Base-by-base conservation (phyloP, 2,329 filamentous ascomycete genomes). In the Ceratocystiopsis minuta region DNA sequence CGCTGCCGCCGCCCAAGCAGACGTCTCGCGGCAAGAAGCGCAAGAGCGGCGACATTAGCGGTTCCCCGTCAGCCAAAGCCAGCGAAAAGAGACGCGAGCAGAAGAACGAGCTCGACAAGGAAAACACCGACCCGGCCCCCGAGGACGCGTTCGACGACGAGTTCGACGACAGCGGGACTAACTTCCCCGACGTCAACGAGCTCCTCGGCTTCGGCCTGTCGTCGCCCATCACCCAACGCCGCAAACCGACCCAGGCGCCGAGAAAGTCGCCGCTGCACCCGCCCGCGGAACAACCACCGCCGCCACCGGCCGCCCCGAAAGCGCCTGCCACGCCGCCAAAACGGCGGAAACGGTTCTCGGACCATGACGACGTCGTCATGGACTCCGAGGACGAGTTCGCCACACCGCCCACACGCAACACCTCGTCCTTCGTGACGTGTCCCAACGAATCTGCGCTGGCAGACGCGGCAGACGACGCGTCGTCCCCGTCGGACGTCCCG, bases 361-460 rank as follows among this genome's bases (percentile, higher is more conserved):
- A 28, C 24, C 49, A 40, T 37, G 45, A 43, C 24, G 53, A 54
- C 32, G 53, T 71, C 7, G 66, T 75, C 35, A 60, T 67, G 40
- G 71, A 75, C 49, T 75, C 71, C 0, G 71, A 75, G 37, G 70
- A 74, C 36, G 70, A 74, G 36, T 66, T 65, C 36, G 49, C 66
- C 6, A 63, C 62, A 6, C 60, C 66, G 13, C 58, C 55, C 10
- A 55, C 55, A 11, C 55, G 53, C 34, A 54, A 66, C 51, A 45
- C 52, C 42, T 51, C 55, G 4, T 28, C 24, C 24, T 52, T 53
- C 13, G 50, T 54, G 16, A 53, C 53, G 17, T 51, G 43, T 12
- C 43, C 41, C 6, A 44, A 39, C n/a, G 43, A 46, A 37, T 38
- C 39, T 0, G 24, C 34, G 3, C 37, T 43, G 10, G 34, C 16